phyloP scores from a whole-genome alignment of 2,329 filamentous ascomycete genomes.

The Bipolaris zeicola region DNA sequence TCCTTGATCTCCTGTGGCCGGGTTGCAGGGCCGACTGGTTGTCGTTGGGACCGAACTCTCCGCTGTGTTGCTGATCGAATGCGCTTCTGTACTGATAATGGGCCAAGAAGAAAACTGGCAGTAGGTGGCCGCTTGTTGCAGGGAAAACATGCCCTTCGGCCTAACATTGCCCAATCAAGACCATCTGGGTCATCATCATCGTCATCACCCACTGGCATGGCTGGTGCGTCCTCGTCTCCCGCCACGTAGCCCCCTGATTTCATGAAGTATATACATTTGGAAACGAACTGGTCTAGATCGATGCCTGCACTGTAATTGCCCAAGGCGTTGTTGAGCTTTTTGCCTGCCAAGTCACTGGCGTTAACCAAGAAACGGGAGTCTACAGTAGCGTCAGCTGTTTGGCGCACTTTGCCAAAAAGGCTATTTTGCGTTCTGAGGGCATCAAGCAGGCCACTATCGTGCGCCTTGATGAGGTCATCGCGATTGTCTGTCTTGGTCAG shows the following conservation, averaged over 20 bases:
- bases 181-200: slow-evolving; percentile 71
- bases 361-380: slow-evolving; percentile 86
- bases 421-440: slow-evolving; percentile 70
- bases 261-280: slow-evolving; percentile 90
- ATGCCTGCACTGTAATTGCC: slow-evolving; percentile 76
- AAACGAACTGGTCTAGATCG: slow-evolving; percentile 89
- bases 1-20: slow-evolving; percentile 78
- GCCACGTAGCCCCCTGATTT: slow-evolving; percentile 59
- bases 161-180: slow-evolving; percentile 84
- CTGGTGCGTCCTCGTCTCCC: slow-evolving; percentile 59
- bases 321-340: slow-evolving; percentile 75
- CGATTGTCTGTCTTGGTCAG: slow-evolving; percentile 65
- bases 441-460: slow-evolving; percentile 68
- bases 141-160: slow-evolving; percentile 75
- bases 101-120: slow-evolving; percentile 84
- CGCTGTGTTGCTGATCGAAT: slow-evolving; percentile 69
- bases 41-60: slow-evolving; percentile 70
- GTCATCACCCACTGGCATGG: slow-evolving; percentile 57
- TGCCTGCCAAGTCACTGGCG: slow-evolving; percentile 78
- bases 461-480: slow-evolving; percentile 68
- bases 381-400: slow-evolving; percentile 88
- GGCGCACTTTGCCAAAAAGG: slow-evolving; percentile 72
- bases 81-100: slow-evolving; percentile 87
- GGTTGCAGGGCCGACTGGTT: slow-evolving; percentile 69
- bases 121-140: slow-evolving; percentile 75